Base-by-base conservation (phyloP, 805 yeast species). In the Wickerhamomyces alni region DNA sequence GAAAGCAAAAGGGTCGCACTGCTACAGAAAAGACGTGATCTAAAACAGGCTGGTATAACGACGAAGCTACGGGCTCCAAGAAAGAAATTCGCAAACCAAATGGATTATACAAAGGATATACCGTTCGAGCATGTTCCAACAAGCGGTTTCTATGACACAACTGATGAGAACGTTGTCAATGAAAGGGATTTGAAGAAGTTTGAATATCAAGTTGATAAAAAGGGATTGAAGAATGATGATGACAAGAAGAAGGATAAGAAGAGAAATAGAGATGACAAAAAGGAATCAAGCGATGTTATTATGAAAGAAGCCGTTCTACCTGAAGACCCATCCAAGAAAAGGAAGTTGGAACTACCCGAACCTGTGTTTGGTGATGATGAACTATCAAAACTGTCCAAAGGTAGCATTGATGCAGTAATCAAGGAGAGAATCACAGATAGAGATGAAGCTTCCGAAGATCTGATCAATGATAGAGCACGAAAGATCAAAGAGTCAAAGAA, bases 91-190 rank as follows among this genome's bases (percentile, higher is more conserved):
- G 66, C 73, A 18, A 75, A 74, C 26, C 82, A 80, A 43, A 75
- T 85, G 56, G 96, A 89, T 57, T 87, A 86, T 58, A 86, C 82
- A 55, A 82, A 78, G 2, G 96, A 85, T 50, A 77, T 89, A 9
- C 87, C 91, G 0, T 82, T 84, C 51, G 93, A 88, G 51, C 80
- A 77, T 43, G 61, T 60, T 13, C 91, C 95, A 0, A 72, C 69
- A 4, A 66, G 63, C 0, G 96, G 96, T 0, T 60, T 75, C 17
- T 85, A 81, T 55, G 89, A 84, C 51, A 77, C 80, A 0, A 51
- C 67, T 0, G 75, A 72, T n/a, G 97, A 89, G 55, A 60, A 61
- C 12, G 50, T 49, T 12, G 44, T 47, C 3, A 77, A 80, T 42
- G 53, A 52, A 2, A 42, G 42, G 8, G 70, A 66, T 1, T 58